Conservation (phyloP, 495 filamentous ascomycete species). For the Recurvomyces mirabilis region DNA sequence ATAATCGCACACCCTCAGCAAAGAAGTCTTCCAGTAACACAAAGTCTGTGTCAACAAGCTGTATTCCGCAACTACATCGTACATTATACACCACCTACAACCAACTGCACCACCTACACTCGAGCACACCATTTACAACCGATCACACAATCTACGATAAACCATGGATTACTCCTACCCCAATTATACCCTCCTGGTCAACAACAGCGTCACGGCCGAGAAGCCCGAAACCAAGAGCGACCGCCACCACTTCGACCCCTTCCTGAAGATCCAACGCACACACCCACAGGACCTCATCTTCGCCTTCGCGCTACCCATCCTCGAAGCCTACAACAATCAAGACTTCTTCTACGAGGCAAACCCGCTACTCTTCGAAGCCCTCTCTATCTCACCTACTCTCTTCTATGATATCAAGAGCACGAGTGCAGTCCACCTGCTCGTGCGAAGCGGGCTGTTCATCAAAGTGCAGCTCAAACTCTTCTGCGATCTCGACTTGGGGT, state of each 20-base stretch:
- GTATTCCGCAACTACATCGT: too few species aligned
- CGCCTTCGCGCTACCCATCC: not conserved
- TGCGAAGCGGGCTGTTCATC: not conserved
- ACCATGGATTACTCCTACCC: too few species aligned
- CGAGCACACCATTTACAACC: too few species aligned
- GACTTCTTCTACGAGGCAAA: not conserved
- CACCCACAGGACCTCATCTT: not conserved
- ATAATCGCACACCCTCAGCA: too few species aligned
- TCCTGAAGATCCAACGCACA: not conserved
- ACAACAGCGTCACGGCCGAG: not conserved
- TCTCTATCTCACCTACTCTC: not conserved
- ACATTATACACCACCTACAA: too few species aligned
- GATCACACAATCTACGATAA: too few species aligned
- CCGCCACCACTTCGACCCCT: not conserved
- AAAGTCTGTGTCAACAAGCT: too few species aligned
- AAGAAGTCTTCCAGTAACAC: too few species aligned
- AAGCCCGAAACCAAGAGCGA: not conserved
- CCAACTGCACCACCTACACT: too few species aligned
- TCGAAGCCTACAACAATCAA: not conserved
- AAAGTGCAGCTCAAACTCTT: not conserved
- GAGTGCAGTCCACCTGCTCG: not conserved
- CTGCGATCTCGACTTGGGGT: not conserved
- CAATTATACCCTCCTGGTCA: not conserved
- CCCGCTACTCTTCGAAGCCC: slow-evolving; percentile 2
- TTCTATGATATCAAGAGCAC: not conserved